Conservation (phyloP, 2,329 filamentous ascomycete species). For the Aspergillus sp. region DNA sequence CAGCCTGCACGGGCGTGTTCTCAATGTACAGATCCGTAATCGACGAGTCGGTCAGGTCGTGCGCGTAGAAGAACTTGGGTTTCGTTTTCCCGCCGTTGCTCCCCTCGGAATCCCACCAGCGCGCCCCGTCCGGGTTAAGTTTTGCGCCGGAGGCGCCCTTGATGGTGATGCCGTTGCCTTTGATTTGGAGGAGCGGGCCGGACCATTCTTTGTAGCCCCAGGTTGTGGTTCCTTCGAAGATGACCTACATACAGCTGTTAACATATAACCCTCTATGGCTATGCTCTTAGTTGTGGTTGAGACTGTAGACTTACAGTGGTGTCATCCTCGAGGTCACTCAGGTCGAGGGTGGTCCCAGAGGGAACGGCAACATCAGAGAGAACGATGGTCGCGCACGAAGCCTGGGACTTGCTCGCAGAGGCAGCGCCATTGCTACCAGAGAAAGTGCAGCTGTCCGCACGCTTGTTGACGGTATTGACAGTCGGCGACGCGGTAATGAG, state of each 20-base stretch:
- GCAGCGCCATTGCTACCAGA: slow-evolving; percentile 3
- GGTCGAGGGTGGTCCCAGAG: slow-evolving; percentile 13
- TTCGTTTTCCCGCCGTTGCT: slow-evolving; percentile 66
- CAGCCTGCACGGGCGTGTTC: slow-evolving; percentile 45
- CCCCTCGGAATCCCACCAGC: slow-evolving; percentile 67
- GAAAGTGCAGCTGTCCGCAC: slow-evolving; percentile 10
- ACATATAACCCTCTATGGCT: too few species aligned
- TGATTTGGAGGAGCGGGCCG: slow-evolving; percentile 66
- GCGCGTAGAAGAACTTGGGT: slow-evolving; percentile 67
- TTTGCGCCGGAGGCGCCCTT: slow-evolving; percentile 55
- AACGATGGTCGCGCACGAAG: slow-evolving; percentile 10
- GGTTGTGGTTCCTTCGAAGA: slow-evolving; percentile 67
- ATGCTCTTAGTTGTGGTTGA: neutral
- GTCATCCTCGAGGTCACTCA: slow-evolving; percentile 13
- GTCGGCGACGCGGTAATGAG: slow-evolving; percentile 2
- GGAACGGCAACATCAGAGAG: slow-evolving; percentile 13
- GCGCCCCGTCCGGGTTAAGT: slow-evolving; percentile 60
- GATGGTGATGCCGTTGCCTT: slow-evolving; percentile 60
- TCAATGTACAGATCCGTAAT: slow-evolving; percentile 41
- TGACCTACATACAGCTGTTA: slow-evolving; percentile 45
- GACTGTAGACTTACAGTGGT: neutral
- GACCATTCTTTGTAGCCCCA: slow-evolving; percentile 69
- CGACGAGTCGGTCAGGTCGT: slow-evolving; percentile 36
- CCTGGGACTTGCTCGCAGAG: slow-evolving; percentile 8
- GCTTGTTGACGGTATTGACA: neutral